These are phyloP conservation scores for Circinella umbellata DNA, from an alignment of 371 early-diverging fungal species.

Conservation along the genomic window DNA sequence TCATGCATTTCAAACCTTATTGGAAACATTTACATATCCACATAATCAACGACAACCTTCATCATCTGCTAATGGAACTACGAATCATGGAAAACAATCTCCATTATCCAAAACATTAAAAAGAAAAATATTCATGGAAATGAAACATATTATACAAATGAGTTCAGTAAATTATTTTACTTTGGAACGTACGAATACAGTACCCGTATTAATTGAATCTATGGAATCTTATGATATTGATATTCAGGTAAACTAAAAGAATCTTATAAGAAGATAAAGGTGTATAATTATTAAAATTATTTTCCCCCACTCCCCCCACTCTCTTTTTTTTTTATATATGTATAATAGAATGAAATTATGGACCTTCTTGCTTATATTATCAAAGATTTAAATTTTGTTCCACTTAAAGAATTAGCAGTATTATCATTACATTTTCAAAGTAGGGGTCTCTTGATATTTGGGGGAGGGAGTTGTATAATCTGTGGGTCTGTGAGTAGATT, in stretches of 20 bases:
- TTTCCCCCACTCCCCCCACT: background rate
- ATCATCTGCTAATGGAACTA: background rate
- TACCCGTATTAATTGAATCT: conserved; percentile 62
- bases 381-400: conserved; percentile 71
- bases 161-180: conserved; percentile 65
- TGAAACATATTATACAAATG: conserved; percentile 44
- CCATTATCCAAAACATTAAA: conserved; percentile 35
- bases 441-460: conserved; percentile 15
- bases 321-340: conserved; percentile 1
- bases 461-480: no score
- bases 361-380: conserved; percentile 61
- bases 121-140: conserved; percentile 37
- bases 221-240: conserved; percentile 55
- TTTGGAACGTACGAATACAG: conserved; percentile 47
- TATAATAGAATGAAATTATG: conserved; percentile 60
- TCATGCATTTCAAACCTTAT: conserved; percentile 50
- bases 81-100: background rate
- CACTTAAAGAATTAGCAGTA: conserved; percentile 67
- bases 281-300: no score
- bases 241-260: conserved; percentile 43
- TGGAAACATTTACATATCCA: conserved; percentile 50
- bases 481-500: no score
- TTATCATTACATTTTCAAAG: conserved; percentile 69
- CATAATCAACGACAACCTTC: conserved; percentile 23
- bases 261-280: background rate